Conservation (phyloP, 768 basidiomycete genomes). For the Rhizopogon salebrosus region DNA sequence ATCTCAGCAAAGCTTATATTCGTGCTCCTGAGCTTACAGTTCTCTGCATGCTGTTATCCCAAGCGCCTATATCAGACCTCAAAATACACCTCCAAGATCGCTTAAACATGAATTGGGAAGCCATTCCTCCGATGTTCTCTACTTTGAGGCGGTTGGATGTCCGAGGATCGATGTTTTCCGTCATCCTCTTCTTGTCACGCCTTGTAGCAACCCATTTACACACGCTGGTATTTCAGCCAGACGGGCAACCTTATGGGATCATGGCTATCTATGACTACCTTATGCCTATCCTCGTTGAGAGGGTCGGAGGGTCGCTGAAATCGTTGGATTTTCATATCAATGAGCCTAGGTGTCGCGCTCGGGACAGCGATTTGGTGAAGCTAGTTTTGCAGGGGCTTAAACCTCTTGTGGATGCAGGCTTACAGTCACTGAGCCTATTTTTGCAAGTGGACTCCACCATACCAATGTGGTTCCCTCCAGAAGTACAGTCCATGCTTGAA, state of each 20-base stretch:
- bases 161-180: slow-evolving; percentile 1
- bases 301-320: neutral
- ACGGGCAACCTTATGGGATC: neutral
- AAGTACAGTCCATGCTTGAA: neutral
- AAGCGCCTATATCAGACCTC: neutral
- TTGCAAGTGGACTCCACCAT: neutral
- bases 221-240: slow-evolving; percentile 1
- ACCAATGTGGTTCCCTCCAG: neutral
- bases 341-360: neutral
- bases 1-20: neutral
- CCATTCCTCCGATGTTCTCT: neutral
- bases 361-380: neutral
- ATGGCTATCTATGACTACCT: neutral
- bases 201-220: neutral
- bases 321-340: slow-evolving; percentile 5
- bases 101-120: neutral
- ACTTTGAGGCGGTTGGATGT: neutral
- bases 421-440: neutral
- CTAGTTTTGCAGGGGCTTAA: neutral
- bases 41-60: neutral
- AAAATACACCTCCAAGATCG: neutral
- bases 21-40: neutral
- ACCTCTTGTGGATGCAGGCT: slow-evolving; percentile 1
- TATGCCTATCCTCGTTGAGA: neutral
- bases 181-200: neutral